Percentiles rank a stretch among this genome's conserved stretches.
Evolutionary conservation across 495 filamentous ascomycete genomes (phyloP).

Genomic region (Melanomma pulvis-pyrius): DNA sequence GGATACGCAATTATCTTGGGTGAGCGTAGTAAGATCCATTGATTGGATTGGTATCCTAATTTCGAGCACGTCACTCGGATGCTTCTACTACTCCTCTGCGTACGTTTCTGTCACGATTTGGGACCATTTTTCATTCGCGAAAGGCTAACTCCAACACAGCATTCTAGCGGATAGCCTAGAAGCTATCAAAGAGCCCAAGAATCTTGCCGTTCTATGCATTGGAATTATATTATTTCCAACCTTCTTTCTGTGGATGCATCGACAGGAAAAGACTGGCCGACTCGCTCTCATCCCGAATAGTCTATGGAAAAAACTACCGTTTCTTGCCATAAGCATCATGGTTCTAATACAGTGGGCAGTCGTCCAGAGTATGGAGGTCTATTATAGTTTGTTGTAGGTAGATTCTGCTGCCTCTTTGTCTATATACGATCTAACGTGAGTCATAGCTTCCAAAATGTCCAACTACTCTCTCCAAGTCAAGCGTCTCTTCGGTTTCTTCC

Average conservation of each 20-base stretch:
- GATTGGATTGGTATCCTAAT: slow-evolving; percentile 53
- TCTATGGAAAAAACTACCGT: slow-evolving; percentile 53
- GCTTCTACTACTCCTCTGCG: slow-evolving; percentile 50
- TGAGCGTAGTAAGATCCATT: slow-evolving; percentile 45
- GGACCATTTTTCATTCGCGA: slow-evolving; percentile 37
- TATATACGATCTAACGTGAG: neutral
- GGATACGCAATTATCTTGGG: slow-evolving; percentile 29
- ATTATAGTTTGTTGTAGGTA: neutral
- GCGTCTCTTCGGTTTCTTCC: neutral
- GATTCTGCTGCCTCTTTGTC: neutral
- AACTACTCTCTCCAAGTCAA: neutral
- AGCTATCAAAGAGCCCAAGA: too few relatives aligned
- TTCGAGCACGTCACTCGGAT: slow-evolving; percentile 44
- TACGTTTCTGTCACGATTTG: slow-evolving; percentile 49
- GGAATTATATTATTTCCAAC: slow-evolving; percentile 47
- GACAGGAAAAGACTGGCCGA: slow-evolving; percentile 45
- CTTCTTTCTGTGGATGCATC: slow-evolving; percentile 51
- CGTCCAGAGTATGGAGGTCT: slow-evolving; percentile 43
- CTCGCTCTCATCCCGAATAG: slow-evolving; percentile 55
- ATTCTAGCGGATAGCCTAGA: slow-evolving; percentile 45
- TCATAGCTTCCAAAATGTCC: neutral
- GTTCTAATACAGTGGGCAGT: slow-evolving; percentile 56
- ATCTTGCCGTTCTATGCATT: too few relatives aligned
- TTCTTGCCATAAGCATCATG: slow-evolving; percentile 52
- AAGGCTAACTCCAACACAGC: slow-evolving; percentile 43